phyloP scores from a whole-genome alignment of 148 eudicot genomes.

The Chenopodium album region DNA sequence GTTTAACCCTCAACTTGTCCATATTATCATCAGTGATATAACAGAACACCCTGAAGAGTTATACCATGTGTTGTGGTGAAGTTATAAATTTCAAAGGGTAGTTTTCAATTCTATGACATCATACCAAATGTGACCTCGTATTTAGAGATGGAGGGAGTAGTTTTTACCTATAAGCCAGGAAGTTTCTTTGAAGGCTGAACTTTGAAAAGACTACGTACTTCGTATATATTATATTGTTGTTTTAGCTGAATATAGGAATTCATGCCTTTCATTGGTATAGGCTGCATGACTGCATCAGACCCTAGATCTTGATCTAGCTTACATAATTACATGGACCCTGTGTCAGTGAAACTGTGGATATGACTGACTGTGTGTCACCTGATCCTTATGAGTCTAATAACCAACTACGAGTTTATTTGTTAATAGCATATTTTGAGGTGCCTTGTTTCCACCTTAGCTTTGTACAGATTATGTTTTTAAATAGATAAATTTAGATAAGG shows the following conservation, averaged over 20 bases:
- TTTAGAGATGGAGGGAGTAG: background rate
- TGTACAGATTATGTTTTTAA: background rate
- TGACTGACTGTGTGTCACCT: background rate
- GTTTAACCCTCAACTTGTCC: background rate
- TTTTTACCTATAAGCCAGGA: background rate
- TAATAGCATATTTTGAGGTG: background rate
- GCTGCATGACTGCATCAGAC: background rate
- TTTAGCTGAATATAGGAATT: background rate
- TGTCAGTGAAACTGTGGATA: background rate
- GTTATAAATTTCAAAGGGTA: background rate
- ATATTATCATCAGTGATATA: background rate
- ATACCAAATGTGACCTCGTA: background rate
- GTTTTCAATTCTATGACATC: background rate
- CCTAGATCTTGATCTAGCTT: background rate
- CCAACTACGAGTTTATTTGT: background rate
- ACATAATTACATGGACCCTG: background rate
- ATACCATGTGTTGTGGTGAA: background rate
- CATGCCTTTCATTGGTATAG: background rate
- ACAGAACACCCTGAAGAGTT: background rate
- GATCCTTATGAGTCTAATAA: background rate
- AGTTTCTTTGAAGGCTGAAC: background rate
- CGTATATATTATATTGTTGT: background rate
- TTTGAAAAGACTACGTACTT: background rate
- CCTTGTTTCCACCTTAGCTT: background rate
- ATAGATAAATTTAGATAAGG: background rate